A percentile compares a stretch with the other conserved stretches of the same genome.
Evolutionary conservation across 2,329 filamentous ascomycete genomes (phyloP).

Genomic region (Xylariomycetidae sp.): DNA sequence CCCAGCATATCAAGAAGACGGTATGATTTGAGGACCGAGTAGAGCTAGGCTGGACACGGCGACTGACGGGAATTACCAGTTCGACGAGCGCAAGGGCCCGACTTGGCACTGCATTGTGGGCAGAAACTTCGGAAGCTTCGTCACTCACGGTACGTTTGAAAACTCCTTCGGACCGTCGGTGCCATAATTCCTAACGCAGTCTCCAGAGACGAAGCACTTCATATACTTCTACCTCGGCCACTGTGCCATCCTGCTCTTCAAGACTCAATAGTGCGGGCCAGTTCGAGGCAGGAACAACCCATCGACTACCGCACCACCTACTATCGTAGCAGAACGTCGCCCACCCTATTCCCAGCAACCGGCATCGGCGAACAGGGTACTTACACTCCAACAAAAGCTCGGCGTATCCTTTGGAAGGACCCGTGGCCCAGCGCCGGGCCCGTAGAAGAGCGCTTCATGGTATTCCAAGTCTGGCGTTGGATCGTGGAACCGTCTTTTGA

Average conservation of each 20-base stretch:
- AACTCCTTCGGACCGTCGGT: neutral
- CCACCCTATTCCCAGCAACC: neutral
- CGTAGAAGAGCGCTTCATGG: no score
- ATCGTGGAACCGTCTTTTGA: no score
- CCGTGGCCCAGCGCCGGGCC: no score
- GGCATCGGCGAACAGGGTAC: no score
- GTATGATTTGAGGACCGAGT: conserved; percentile 13
- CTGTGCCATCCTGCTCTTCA: conserved; percentile 97
- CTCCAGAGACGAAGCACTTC: conserved; percentile 94
- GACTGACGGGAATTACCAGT: conserved; percentile 47
- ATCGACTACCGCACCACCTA: no score
- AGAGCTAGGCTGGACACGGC: conserved; percentile 1
- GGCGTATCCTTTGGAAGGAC: no score
- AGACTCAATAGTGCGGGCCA: conserved; percentile 72
- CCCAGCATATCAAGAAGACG: conserved; percentile 29
- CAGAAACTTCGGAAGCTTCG: conserved; percentile 97
- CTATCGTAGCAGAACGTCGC: no score
- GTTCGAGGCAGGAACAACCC: neutral
- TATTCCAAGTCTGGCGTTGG: no score
- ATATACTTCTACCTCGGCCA: conserved; percentile 99
- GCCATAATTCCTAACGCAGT: conserved; percentile 7
- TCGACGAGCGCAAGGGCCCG: conserved; percentile 92
- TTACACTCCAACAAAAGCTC: no score
- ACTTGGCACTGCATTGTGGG: conserved; percentile 99
- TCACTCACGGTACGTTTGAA: conserved; percentile 74